Base-by-base conservation (phyloP, 257 asterid genomes). In the Penstemon eatonii region DNA sequence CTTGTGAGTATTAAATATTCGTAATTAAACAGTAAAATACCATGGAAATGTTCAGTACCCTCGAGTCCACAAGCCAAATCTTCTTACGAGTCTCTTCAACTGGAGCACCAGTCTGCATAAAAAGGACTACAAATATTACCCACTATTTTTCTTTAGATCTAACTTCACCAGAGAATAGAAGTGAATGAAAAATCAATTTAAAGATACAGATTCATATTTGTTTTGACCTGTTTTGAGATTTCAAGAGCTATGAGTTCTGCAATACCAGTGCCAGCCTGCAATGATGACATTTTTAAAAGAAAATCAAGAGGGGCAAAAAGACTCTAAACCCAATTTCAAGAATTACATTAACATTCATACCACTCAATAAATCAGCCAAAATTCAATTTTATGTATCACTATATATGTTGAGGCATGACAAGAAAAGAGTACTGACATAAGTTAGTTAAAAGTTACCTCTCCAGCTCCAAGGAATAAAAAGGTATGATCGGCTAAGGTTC, bases 251-350 rank as follows among this genome's bases (percentile, higher is more conserved):
- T 91, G 77, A 91, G 92, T 78, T 91, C 96, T 33, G 98, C 98
- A 53, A 91, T 91, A 59, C 98, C 98, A 57, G 96, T 91, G 60
- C 98, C 98, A 75, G 98, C 98, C 98, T 91, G 85, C 77, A 78
- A 68, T 50, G 41, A 59, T 38, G 33, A 66, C 76, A 79, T 25
- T 36, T 36, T 7, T 46, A 12, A 39, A 67, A 53, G 38, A 53
- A 55, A 7, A 5, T 8, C 36, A 39, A 2, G 10, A 54, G 43
- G 5, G 50, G 61, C 47, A 68, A 57, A 46, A 68, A 4, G 39
- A 58, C 36, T 60, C 39, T 6, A 70, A 13, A 60, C 6, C 8
- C 4, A 59, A 40, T 7, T 2, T 4, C 6, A 59, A 37, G 65
- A 59, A 59, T 7, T 59, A 10, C 39, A 60, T 18, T 7, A n/a